A percentile compares a stretch with the other conserved stretches of the same genome.
These are phyloP conservation scores for Hydnum rufescens DNA, from an alignment of 768 basidiomycete species.

Conservation along the genomic window DNA sequence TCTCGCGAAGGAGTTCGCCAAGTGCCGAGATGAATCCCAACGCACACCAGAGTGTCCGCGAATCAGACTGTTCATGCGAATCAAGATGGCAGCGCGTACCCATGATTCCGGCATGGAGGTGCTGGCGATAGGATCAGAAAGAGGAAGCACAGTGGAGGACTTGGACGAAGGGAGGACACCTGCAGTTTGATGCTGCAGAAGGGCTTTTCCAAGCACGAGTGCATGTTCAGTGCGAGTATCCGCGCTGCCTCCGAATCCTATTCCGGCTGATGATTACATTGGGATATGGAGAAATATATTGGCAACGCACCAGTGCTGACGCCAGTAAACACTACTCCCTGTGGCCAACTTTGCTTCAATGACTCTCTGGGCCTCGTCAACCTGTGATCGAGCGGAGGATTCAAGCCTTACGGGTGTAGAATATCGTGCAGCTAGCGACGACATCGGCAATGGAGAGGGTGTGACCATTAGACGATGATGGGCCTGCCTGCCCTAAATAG, in stretches of 20 bases:
- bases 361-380: slow-evolving; percentile 34
- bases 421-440: slow-evolving; percentile 53
- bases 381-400: slow-evolving; percentile 28
- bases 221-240: slow-evolving; percentile 66
- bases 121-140: slow-evolving; percentile 43
- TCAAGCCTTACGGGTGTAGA: slow-evolving; percentile 32
- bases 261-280: slow-evolving; percentile 12
- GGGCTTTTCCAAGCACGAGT: slow-evolving; percentile 51
- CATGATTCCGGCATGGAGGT: slow-evolving; percentile 70
- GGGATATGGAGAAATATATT: background rate
- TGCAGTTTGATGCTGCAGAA: slow-evolving; percentile 66
- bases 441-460: slow-evolving; percentile 57
- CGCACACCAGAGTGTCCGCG: slow-evolving; percentile 78
- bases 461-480: slow-evolving; percentile 47
- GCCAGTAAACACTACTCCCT: slow-evolving; percentile 59
- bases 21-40: slow-evolving; percentile 62
- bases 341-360: slow-evolving; percentile 46
- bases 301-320: slow-evolving; percentile 44
- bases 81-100: slow-evolving; percentile 71
- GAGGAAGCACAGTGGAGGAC: slow-evolving; percentile 26
- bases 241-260: slow-evolving; percentile 19
- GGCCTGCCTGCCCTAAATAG: slow-evolving; percentile 12
- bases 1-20: slow-evolving; percentile 44
- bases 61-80: slow-evolving; percentile 77
- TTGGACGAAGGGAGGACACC: slow-evolving; percentile 31